Evolutionary conservation across 2,329 filamentous ascomycete species (phyloP), one percentile per base, ranked within the genome.

Genomic region (Colletotrichum salicis): DNA sequence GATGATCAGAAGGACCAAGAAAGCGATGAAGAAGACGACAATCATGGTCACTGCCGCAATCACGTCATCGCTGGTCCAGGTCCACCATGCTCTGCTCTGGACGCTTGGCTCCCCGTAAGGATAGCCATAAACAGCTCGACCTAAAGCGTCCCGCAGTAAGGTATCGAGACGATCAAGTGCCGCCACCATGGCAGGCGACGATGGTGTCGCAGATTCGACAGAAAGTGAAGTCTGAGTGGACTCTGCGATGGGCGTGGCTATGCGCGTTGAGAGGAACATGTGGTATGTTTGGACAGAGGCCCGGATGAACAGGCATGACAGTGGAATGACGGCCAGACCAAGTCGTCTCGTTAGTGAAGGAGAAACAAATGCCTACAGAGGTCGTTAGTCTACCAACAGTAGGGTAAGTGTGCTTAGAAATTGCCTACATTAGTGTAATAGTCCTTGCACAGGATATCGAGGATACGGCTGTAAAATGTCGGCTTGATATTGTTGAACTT

Each of bases 401-500:
- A 4, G 11, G 19, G 13, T 31, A 19, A 22, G 35, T 15, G 1
- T 19, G 2, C 12, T n/a, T 13, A 6, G 10, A 8, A 13, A 15
- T 1, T 5, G 80, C 90, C 82, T 79, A 93, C 92, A 79, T 98
- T 96, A 1, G 95, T 96, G 80, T 99, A 99, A 82, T 99, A 99
- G 80, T 99, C 96, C 81, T 98, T 98, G 75, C 95, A 95, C 8
- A 99, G 85, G 5, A 99, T 94, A 78, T 99, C 97, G 19, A 98
- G 88, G 79, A 96, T 97, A 29, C 95, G 91, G 64, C 91, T 89
- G 80, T 99, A 99, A 67, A 99, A 93, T 7, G 89, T 90, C 3
- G 96, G 96, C 74, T 96, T 96, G 76, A 95, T 95, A 77, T 97
- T 97, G 86, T 99, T 99, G 85, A 99, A 99, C 80, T 99, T 99